Evolutionary conservation across 1,284 basidiomycete genomes (phyloP).

Genomic region (Puccinia triticina): DNA sequence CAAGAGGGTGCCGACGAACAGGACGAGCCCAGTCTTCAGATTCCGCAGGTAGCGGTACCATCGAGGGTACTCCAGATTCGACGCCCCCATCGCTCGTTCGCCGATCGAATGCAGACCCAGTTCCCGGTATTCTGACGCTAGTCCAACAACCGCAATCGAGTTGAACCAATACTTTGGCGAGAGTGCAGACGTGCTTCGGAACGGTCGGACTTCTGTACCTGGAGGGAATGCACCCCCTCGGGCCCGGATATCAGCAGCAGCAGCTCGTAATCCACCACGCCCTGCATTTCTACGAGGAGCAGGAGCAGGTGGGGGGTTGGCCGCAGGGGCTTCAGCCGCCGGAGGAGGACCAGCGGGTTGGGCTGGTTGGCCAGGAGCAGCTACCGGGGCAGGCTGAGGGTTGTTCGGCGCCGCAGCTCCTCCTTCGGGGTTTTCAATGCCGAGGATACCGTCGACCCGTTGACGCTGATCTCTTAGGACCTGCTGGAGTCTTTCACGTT

Average conservation of each 20-base stretch:
- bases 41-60: conserved; percentile 51
- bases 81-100: conserved; percentile 32
- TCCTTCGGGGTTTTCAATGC: conserved; percentile 15
- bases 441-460: conserved; percentile 8
- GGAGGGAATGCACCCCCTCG: conserved; percentile 49
- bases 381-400: conserved; percentile 9
- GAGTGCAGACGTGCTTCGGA: conserved; percentile 52
- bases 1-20: conserved; percentile 57
- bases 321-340: conserved; percentile 3
- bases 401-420: conserved; percentile 1
- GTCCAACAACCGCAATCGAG: conserved; percentile 56
- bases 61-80: conserved; percentile 52
- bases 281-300: conserved; percentile 16
- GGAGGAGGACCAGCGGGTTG: conserved; percentile 10
- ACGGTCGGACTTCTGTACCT: conserved; percentile 49
- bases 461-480: conserved; percentile 31
- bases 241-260: conserved; percentile 52
- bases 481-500: conserved; percentile 39
- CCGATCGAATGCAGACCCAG: conserved; percentile 56
- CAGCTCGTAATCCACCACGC: conserved; percentile 44
- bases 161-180: conserved; percentile 58
- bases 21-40: conserved; percentile 52
- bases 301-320: conserved; percentile 7
- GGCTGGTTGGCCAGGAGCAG: conserved; percentile 3
- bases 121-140: conserved; percentile 57